Percentiles rank a stretch among this genome's conserved stretches.
Conservation (phyloP, 192 early-diverging fungal genomes). For the Coemansia sp. region DNA sequence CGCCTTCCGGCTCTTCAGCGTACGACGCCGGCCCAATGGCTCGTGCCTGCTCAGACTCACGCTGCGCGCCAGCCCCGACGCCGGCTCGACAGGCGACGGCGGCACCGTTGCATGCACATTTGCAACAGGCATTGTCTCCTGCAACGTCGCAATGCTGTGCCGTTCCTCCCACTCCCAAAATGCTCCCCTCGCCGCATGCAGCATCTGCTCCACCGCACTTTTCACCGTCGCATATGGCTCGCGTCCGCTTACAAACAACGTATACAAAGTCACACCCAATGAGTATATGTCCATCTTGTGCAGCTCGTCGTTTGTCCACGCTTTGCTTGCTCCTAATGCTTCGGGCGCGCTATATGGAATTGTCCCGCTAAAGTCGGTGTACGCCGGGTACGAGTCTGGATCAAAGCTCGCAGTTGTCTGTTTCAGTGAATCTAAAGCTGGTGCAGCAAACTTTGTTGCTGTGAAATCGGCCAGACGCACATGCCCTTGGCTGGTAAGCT, state of each 20-base stretch:
- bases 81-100: neutral
- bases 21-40: slow-evolving; percentile 38
- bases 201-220: slow-evolving; percentile 62
- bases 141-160: slow-evolving; percentile 31
- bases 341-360: slow-evolving; percentile 62
- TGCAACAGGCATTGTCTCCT: slow-evolving; percentile 10
- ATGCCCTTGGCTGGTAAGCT: slow-evolving; percentile 39
- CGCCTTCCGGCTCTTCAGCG: slow-evolving; percentile 31
- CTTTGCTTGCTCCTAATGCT: slow-evolving; percentile 38
- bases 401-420: slow-evolving; percentile 26
- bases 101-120: neutral
- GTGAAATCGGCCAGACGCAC: slow-evolving; percentile 56
- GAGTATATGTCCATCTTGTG: slow-evolving; percentile 59
- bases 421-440: slow-evolving; percentile 24
- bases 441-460: slow-evolving; percentile 39
- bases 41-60: slow-evolving; percentile 14
- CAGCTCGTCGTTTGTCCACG: slow-evolving; percentile 17
- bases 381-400: slow-evolving; percentile 30
- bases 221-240: slow-evolving; percentile 60
- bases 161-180: slow-evolving; percentile 65
- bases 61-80: neutral
- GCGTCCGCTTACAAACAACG: slow-evolving; percentile 58
- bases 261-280: slow-evolving; percentile 59
- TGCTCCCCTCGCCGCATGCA: slow-evolving; percentile 59
- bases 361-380: slow-evolving; percentile 55